Percentiles rank a stretch among this genome's conserved stretches.
Evolutionary conservation across 1,139 yeast species (phyloP).

Genomic region (Sugiyamaella novakii): DNA sequence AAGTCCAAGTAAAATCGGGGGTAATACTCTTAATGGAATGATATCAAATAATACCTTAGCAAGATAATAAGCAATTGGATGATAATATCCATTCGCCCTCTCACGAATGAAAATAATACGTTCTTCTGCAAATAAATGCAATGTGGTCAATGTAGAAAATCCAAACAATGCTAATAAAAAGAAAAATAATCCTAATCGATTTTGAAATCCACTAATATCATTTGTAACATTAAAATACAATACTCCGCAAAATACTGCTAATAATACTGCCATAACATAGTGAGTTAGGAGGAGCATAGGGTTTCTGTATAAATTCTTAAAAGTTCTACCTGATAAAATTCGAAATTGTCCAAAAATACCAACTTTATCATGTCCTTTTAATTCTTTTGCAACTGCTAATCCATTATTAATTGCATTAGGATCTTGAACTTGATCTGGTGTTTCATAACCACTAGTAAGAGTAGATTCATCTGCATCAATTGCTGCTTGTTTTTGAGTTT

Average conservation of each 20-base stretch:
- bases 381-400: conserved; percentile 15
- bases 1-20: conserved; percentile 80
- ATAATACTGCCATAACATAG: conserved; percentile 69
- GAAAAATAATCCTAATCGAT: conserved; percentile 89
- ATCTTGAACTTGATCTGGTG: conserved; percentile 28
- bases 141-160: conserved; percentile 86
- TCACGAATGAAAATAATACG: conserved; percentile 87
- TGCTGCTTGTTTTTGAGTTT: conserved; percentile 21
- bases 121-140: conserved; percentile 85
- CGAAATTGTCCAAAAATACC: conserved; percentile 61
- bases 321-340: conserved; percentile 80
- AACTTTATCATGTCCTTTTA: conserved; percentile 50
- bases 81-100: conserved; percentile 90
- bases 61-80: conserved; percentile 78
- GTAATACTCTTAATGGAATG: conserved; percentile 83
- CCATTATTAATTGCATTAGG: conserved; percentile 15
- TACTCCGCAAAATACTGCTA: conserved; percentile 84
- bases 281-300: conserved; percentile 84
- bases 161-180: conserved; percentile 90
- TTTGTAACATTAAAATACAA: conserved; percentile 79
- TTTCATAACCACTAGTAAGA: conserved; percentile 5
- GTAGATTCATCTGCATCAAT: conserved; percentile 11
- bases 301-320: conserved; percentile 88
- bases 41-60: conserved; percentile 89
- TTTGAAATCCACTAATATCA: conserved; percentile 95